Base-by-base conservation (phyloP, 2,329 filamentous ascomycete genomes). In the Diatrype stigma region DNA sequence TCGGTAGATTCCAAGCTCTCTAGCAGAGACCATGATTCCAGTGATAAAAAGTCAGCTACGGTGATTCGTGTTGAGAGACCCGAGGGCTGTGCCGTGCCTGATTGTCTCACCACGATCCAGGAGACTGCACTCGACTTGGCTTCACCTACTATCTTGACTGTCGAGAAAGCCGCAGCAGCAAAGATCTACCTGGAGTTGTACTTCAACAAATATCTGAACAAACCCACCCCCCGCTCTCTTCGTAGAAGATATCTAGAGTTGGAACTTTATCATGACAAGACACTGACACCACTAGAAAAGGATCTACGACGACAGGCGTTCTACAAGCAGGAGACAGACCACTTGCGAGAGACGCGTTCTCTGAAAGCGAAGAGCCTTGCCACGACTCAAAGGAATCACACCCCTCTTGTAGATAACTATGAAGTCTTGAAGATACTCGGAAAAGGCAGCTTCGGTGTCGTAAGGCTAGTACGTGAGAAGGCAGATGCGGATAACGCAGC, bases 361-460 rank as follows among this genome's bases (percentile, higher is more conserved):
- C 74, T 95, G 62, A 90, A 89, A 61, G 77, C 81, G 11, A 81
- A 78, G 42, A 81, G 80, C 16, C 73, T 69, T 42, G 58, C 63
- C n/a, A 64, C 64, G 3, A 48, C 69, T 6, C 58, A 56, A 65
- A 72, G 73, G 23, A 70, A 67, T 12, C 69, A 73, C 49, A 76
- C 79, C 56, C 74, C 75, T 2, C 74, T 63, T 79, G 42, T 79
- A 21, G 80, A 83, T 8, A 81, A 84, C n/a, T 96, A 93, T 62
- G 87, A 96, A 57, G 77, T 86, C 12, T 72, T 97, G 28, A 89
- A 91, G 59, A 78, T 95, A 17, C 77, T 97, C 5, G 92, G 94
- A 0, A 96, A 94, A 66, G 93, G 94, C 8, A 96, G 92, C 64
- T 99, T 97, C 70, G 93, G 94, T 0, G 86, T 96, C 22, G 94